These are phyloP conservation scores for Hymenoscyphus repandus DNA, from an alignment of 2,329 filamentous ascomycete species.

Conservation along the genomic window DNA sequence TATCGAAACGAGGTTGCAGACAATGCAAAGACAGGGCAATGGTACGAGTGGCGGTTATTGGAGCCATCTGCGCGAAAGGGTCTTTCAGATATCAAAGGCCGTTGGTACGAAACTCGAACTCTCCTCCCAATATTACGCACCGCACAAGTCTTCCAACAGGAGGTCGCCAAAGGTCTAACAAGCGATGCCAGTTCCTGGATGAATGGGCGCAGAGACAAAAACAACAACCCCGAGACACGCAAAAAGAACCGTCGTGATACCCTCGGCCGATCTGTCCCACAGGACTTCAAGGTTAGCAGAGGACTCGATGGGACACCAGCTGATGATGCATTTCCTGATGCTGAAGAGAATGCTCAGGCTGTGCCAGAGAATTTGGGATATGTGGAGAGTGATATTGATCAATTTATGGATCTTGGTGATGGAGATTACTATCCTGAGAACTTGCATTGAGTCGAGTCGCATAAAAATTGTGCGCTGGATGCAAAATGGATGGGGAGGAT, in stretches of 20 bases:
- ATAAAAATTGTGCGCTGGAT: no score
- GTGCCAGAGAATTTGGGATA: slow-evolving; percentile 1
- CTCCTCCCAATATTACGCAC: slow-evolving; percentile 38
- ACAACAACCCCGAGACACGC: slow-evolving; percentile 23
- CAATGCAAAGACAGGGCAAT: slow-evolving; percentile 22
- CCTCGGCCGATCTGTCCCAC: slow-evolving; percentile 31
- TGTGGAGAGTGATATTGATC: slow-evolving; percentile 12
- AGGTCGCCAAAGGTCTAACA: slow-evolving; percentile 31
- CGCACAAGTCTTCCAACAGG: slow-evolving; percentile 30
- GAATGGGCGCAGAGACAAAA: slow-evolving; percentile 40
- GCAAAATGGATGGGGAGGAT: no score
- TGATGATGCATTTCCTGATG: slow-evolving; percentile 28
- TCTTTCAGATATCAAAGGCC: slow-evolving; percentile 48
- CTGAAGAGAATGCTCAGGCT: slow-evolving; percentile 1
- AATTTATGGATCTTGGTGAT: slow-evolving; percentile 16
- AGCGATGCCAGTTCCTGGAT: slow-evolving; percentile 40
- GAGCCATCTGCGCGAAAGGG: slow-evolving; percentile 27
- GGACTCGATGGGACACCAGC: slow-evolving; percentile 29
- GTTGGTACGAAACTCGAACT: slow-evolving; percentile 54
- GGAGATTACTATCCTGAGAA: no score
- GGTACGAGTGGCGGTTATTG: slow-evolving; percentile 29
- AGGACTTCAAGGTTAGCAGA: slow-evolving; percentile 29
- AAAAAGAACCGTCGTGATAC: slow-evolving; percentile 31
- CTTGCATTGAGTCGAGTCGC: no score
- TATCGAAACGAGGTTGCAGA: slow-evolving; percentile 46